phyloP scores from a whole-genome alignment of 768 basidiomycete species.

The Dioszegia crocea region DNA sequence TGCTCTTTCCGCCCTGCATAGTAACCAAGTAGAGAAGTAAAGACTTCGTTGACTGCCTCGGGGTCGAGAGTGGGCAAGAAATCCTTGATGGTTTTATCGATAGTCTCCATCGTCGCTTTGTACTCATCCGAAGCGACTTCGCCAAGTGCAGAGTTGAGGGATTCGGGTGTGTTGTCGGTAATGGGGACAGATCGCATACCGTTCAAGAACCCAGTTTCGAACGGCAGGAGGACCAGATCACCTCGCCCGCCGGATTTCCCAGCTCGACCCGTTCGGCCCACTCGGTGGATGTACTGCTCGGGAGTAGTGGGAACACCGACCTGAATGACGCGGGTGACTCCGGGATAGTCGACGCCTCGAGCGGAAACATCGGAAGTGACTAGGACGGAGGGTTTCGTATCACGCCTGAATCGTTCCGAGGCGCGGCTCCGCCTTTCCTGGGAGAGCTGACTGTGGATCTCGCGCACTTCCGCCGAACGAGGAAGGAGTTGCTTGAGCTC shows the following conservation, averaged over 20 bases:
- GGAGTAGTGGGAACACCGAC: conserved; percentile 68
- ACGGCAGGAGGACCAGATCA: conserved; percentile 73
- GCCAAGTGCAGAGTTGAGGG: conserved; percentile 55
- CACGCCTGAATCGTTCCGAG: conserved; percentile 61
- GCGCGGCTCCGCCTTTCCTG: conserved; percentile 60
- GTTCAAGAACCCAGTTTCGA: conserved; percentile 67
- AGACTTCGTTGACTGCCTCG: conserved; percentile 60
- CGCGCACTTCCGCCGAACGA: conserved; percentile 60
- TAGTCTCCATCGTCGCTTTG: conserved; percentile 30
- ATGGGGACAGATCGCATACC: conserved; percentile 67
- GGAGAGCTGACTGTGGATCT: conserved; percentile 74
- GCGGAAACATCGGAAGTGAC: conserved; percentile 86
- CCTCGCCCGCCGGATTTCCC: conserved; percentile 60
- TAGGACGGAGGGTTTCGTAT: conserved; percentile 61
- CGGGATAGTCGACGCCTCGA: conserved; percentile 82
- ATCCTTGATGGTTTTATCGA: conserved; percentile 40
- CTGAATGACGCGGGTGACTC: conserved; percentile 84
- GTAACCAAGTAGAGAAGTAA: conserved; percentile 68
- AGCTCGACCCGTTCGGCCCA: conserved; percentile 78
- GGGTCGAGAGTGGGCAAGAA: conserved; percentile 51
- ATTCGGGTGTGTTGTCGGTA: conserved; percentile 57
- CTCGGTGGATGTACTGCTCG: conserved; percentile 78
- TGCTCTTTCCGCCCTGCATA: conserved; percentile 59
- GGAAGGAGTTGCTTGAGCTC: conserved; percentile 59
- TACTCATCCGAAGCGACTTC: conserved; percentile 53